These are phyloP conservation scores for Didymella pomorum DNA, from an alignment of 2,329 filamentous ascomycete genomes.

Conservation along the genomic window DNA sequence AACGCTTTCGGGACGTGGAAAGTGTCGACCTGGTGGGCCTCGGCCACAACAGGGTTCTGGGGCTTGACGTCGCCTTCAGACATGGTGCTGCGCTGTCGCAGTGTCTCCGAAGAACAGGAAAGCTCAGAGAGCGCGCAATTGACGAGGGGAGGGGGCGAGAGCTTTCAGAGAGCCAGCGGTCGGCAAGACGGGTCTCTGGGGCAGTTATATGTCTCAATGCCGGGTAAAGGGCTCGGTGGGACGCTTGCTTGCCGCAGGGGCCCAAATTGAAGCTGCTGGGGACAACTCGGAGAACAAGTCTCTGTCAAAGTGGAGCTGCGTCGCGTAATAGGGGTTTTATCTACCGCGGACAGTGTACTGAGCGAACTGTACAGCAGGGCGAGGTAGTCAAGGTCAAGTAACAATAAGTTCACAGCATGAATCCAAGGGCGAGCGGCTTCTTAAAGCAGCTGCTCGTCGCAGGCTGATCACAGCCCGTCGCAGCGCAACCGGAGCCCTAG, in stretches of 20 bases:
- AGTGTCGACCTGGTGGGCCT: slow-evolving; percentile 80
- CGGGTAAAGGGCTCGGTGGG: slow-evolving; percentile 50
- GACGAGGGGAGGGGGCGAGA: slow-evolving; percentile 11
- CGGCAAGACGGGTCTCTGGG: slow-evolving; percentile 19
- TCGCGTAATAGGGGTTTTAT: slow-evolving; percentile 19
- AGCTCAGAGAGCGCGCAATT: slow-evolving; percentile 9
- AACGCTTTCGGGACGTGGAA: slow-evolving; percentile 66
- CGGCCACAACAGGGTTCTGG: slow-evolving; percentile 65
- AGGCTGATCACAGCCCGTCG: slow-evolving; percentile 18
- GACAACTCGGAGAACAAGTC: slow-evolving; percentile 38
- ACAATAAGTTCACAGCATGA: neutral
- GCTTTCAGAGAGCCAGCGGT: slow-evolving; percentile 15
- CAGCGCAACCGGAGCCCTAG: slow-evolving; percentile 20
- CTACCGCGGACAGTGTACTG: slow-evolving; percentile 6
- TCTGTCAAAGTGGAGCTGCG: slow-evolving; percentile 35
- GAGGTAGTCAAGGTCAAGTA: neutral
- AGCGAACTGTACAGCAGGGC: slow-evolving; percentile 2
- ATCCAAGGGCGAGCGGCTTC: slow-evolving; percentile 31
- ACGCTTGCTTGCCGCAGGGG: slow-evolving; percentile 40
- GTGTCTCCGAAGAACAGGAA: slow-evolving; percentile 1
- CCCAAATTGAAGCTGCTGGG: slow-evolving; percentile 36
- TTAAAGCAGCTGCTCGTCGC: slow-evolving; percentile 26
- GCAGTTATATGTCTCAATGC: slow-evolving; percentile 40
- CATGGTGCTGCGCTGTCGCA: slow-evolving; percentile 43
- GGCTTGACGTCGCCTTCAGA: slow-evolving; percentile 56